Percentiles rank a stretch among this genome's conserved stretches.
Evolutionary conservation across 164 flowering plant species (phyloP).

Genomic region (Tetrastigma voinierianum): DNA sequence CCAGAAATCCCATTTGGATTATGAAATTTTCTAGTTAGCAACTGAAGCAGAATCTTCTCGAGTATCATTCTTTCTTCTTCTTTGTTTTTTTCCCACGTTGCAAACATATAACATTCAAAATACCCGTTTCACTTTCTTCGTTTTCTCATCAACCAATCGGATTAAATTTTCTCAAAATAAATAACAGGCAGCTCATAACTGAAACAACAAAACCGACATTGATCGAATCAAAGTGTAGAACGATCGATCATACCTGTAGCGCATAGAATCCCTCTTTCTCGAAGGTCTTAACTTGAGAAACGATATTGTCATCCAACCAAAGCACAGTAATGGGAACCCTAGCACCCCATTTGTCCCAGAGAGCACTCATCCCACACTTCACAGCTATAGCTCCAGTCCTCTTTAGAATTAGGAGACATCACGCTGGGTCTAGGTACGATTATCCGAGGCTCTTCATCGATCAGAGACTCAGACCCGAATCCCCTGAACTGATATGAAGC

Average conservation of each 20-base stretch:
- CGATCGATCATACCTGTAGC: conserved; percentile 55
- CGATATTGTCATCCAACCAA: conserved; percentile 89
- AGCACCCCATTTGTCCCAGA: conserved; percentile 97
- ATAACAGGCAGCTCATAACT: too few species aligned
- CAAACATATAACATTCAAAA: too few species aligned
- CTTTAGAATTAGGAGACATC: conserved; percentile 63
- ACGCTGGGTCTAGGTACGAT: conserved; percentile 49
- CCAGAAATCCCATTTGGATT: not conserved
- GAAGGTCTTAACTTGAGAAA: conserved; percentile 83
- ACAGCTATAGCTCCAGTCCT: conserved; percentile 84
- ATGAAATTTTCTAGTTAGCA: not conserved
- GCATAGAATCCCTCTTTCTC: conserved; percentile 82
- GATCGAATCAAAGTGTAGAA: not conserved
- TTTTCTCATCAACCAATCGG: too few species aligned
- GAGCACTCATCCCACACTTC: conserved; percentile 89
- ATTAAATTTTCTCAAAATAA: not conserved
- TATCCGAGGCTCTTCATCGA: conserved; percentile 20
- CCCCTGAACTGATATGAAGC: conserved; percentile 20
- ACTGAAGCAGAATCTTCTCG: not conserved
- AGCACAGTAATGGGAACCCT: conserved; percentile 77
- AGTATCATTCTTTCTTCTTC: too few species aligned
- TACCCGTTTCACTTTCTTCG: too few species aligned
- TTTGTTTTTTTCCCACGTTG: too few species aligned
- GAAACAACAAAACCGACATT: not conserved
- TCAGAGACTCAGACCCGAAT: conserved; percentile 31